Conservation (phyloP, 1,284 basidiomycete genomes). For the Albatrellus sp. region DNA sequence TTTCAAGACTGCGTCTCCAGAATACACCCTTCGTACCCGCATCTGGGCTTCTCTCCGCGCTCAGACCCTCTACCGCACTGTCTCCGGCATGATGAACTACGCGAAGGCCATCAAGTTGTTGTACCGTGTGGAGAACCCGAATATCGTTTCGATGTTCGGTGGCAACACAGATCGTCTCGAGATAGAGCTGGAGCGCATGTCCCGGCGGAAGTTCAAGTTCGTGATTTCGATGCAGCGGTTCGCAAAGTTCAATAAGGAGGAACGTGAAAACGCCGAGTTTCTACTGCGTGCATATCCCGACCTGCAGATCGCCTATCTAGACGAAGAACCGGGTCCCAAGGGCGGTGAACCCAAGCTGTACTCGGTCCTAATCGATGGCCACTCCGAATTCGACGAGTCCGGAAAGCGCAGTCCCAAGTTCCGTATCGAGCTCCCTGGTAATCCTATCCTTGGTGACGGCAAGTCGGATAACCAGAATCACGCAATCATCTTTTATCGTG, state of each 20-base stretch:
- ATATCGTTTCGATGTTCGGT: slow-evolving; percentile 91
- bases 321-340: slow-evolving; percentile 86
- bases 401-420: slow-evolving; percentile 96
- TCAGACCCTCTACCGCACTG: slow-evolving; percentile 96
- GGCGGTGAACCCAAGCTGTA: slow-evolving; percentile 87
- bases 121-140: slow-evolving; percentile 99
- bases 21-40: slow-evolving; percentile 96
- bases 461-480: slow-evolving; percentile 99
- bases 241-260: slow-evolving; percentile 99
- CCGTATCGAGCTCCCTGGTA: slow-evolving; percentile 93
- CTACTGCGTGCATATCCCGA: slow-evolving; percentile 96
- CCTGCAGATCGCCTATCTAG: slow-evolving; percentile 95
- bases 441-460: slow-evolving; percentile 98
- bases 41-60: slow-evolving; percentile 99
- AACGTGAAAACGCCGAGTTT: slow-evolving; percentile 98
- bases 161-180: slow-evolving; percentile 97
- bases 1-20: slow-evolving; percentile 98
- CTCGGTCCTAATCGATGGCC: slow-evolving; percentile 93
- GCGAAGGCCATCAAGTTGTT: slow-evolving; percentile 98
- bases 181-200: slow-evolving; percentile 94
- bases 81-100: slow-evolving; percentile 99
- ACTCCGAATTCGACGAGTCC: slow-evolving; percentile 86
- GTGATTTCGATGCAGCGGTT: slow-evolving; percentile 99
- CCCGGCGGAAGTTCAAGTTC: slow-evolving; percentile 98
- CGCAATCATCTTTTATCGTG: slow-evolving; percentile 97